Evolutionary conservation across 257 asterid genomes (phyloP).

Genomic region (Scutellaria barbata): DNA sequence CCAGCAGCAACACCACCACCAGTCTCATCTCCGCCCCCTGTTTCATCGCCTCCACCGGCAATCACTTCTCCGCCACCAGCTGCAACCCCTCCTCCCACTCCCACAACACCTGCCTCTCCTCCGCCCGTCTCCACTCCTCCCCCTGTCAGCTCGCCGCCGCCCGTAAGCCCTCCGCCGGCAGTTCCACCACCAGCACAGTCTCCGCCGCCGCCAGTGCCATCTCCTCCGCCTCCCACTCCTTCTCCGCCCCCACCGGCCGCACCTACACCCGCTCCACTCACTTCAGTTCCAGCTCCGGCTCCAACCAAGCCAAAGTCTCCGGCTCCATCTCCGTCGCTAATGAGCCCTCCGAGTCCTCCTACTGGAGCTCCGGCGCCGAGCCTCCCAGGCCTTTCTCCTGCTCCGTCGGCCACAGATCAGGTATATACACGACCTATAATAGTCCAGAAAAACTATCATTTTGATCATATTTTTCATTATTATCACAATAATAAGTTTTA

Average conservation of each 20-base stretch:
- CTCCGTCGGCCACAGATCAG: conserved; percentile 74
- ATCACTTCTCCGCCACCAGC: conserved; percentile 43
- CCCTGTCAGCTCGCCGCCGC: conserved; percentile 50
- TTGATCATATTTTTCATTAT: too few relatives aligned
- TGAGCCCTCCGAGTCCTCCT: conserved; percentile 74
- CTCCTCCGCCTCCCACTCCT: conserved; percentile 60
- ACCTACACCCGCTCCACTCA: conserved; percentile 55
- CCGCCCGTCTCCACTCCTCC: conserved; percentile 56
- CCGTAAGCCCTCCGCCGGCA: conserved; percentile 50
- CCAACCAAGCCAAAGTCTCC: conserved; percentile 50
- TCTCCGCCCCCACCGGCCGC: conserved; percentile 66
- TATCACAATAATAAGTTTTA: too few relatives aligned
- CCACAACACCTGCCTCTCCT: conserved; percentile 49
- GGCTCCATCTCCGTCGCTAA: conserved; percentile 54
- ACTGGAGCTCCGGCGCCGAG: conserved; percentile 69
- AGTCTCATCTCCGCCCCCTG: conserved; percentile 43
- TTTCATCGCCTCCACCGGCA: conserved; percentile 40
- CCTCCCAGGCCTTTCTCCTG: conserved; percentile 50
- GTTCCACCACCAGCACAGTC: conserved; percentile 49
- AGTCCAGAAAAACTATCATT: too few relatives aligned
- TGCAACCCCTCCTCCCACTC: conserved; percentile 43
- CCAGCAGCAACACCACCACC: conserved; percentile 44
- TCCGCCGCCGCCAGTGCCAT: conserved; percentile 50
- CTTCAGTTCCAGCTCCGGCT: conserved; percentile 57
- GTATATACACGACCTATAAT: conserved; percentile 40